Percentiles rank a stretch among this genome's conserved stretches.
These are phyloP conservation scores for Rickenella mellea DNA, from an alignment of 768 basidiomycete species.

Conservation along the genomic window DNA sequence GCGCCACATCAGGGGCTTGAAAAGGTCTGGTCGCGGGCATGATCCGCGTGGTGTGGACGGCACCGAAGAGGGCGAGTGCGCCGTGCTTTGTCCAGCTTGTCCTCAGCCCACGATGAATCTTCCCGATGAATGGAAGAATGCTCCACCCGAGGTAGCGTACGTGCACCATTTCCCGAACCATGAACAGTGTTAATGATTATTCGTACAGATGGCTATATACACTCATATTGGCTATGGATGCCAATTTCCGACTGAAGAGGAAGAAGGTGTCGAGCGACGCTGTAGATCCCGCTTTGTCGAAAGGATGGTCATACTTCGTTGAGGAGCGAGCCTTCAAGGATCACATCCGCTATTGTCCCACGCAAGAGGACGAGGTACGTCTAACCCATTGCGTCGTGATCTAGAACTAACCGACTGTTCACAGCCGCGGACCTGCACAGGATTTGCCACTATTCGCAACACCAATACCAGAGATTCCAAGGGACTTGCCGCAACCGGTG, in stretches of 20 bases:
- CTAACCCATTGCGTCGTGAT: too few species aligned
- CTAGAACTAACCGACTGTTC: too few species aligned
- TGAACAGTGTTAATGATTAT: neutral
- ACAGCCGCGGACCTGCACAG: slow-evolving; percentile 3
- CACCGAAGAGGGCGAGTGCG: slow-evolving; percentile 9
- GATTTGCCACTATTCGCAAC: slow-evolving; percentile 7
- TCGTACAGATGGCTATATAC: neutral
- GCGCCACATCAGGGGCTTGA: slow-evolving; percentile 12
- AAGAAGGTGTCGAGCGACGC: neutral
- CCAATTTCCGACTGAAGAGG: slow-evolving; percentile 2
- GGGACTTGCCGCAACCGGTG: neutral
- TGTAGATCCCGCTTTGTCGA: slow-evolving; percentile 14
- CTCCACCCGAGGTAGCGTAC: slow-evolving; percentile 7
- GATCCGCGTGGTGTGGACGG: slow-evolving; percentile 9
- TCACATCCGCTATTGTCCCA: slow-evolving; percentile 6
- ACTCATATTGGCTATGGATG: neutral
- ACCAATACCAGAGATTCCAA: slow-evolving; percentile 4
- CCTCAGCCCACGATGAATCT: slow-evolving; percentile 9
- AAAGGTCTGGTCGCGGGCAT: slow-evolving; percentile 13
- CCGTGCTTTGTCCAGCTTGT: slow-evolving; percentile 24
- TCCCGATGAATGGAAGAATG: slow-evolving; percentile 9
- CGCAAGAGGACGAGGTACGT: slow-evolving; percentile 14
- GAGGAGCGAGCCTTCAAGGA: slow-evolving; percentile 12
- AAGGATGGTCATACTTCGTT: slow-evolving; percentile 18
- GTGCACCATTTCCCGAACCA: too few species aligned